phyloP scores from a whole-genome alignment of 2,329 filamentous ascomycete species.

The Hypoxylon sp. region DNA sequence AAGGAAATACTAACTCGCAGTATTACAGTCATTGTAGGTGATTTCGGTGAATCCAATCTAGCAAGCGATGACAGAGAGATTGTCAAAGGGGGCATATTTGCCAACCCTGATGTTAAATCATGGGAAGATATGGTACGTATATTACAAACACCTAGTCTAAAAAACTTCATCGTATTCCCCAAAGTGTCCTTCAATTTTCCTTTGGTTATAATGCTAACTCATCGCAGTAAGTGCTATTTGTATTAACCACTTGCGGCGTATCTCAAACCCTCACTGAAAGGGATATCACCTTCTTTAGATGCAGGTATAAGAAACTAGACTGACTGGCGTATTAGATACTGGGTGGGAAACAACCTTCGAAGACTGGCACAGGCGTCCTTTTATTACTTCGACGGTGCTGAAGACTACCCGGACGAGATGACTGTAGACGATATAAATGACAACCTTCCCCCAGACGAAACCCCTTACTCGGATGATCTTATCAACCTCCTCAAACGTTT shows the following conservation, averaged over 20 bases:
- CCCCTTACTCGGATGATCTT: conserved; percentile 8
- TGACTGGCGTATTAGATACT: conserved; percentile 2
- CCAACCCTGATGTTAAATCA: not conserved
- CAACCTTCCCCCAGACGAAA: not conserved
- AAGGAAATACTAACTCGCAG: conserved; percentile 5
- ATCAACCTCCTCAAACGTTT: conserved; percentile 5
- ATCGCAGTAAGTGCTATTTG: conserved; percentile 3
- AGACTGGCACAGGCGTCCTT: not conserved
- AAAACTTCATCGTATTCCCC: not conserved
- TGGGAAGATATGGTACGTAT: conserved; percentile 25
- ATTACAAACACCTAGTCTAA: not conserved
- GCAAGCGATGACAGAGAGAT: not conserved
- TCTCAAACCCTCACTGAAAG: too few species aligned
- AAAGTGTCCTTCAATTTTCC: not conserved
- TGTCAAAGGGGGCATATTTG: not conserved
- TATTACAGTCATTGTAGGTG: conserved; percentile 12
- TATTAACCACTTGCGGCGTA: not conserved
- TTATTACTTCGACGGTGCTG: not conserved
- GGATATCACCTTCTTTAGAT: too few species aligned
- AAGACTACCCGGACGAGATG: not conserved
- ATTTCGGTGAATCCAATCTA: conserved; percentile 9
- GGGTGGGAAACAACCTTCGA: conserved; percentile 6
- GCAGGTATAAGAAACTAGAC: too few species aligned
- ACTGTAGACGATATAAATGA: not conserved
- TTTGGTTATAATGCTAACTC: conserved; percentile 4